Evolutionary conservation across 2,329 filamentous ascomycete species (phyloP), one percentile per base, ranked within the genome.

Genomic region (Aspergillus tubingensis): DNA sequence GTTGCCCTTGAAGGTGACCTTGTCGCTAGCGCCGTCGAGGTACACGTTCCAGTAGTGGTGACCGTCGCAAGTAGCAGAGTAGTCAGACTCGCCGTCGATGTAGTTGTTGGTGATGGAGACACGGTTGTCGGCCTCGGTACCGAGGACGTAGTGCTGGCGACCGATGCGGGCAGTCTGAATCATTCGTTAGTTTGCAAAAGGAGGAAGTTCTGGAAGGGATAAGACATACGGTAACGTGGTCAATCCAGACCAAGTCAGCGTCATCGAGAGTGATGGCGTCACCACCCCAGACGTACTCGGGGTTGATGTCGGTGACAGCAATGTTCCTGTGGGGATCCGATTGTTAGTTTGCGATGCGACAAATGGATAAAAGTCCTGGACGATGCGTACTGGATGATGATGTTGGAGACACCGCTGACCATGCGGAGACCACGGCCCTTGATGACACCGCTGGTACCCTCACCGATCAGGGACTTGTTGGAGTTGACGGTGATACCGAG

Each of bases 11-110:
- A 87, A 68, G 63, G 85, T 87, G 68, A 87, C 77, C 62, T 82
- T 68, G 69, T 88, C 85, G 70, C 74, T 79, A 59, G 79, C 78
- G n/a, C 86, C 85, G 43, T 79, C 81, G 52, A 87, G 78, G 76
- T 85, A 85, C 63, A 86, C 71, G 36, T 75, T 80, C 85, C 85
- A 87, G 80, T 87, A 86, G 75, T 86, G 84, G 72, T 84, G 79
- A 27, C 76, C 78, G 68, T 87, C 77, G 72, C 85, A 87, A 48
- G 80, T 83, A 5, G 86, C 81, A 6, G 83, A 86, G 77, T 79
- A 87, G 21, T 73, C 71, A 38, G 80, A 80, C 23, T 71, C 70
- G 50, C 86, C 86, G 67, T 88, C 80, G 66, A 88, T 82, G 69
- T 84, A 82, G 74, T 69, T 79, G 80, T 87, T 87, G 65, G 84